phyloP scores from a whole-genome alignment of 164 flowering plant species.

The Houttuynia cordata region DNA sequence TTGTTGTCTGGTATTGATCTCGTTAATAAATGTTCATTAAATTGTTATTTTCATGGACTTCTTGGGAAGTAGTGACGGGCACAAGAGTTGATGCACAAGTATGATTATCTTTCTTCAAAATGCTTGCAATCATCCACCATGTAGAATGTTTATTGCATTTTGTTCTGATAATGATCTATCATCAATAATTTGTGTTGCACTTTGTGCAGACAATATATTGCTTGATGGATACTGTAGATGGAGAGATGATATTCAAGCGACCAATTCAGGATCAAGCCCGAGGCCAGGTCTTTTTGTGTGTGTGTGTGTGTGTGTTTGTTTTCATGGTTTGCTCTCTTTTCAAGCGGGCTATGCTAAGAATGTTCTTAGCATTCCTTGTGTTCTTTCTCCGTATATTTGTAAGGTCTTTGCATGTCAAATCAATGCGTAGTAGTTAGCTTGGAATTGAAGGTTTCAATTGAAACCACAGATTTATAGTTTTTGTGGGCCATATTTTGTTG shows the following conservation, averaged over 20 bases:
- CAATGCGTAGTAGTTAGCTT: not conserved
- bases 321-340: not conserved
- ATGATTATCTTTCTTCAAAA: conserved; percentile 1
- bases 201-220: conserved; percentile 67
- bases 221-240: conserved; percentile 87
- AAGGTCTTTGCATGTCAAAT: not conserved
- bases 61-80: conserved; percentile 60
- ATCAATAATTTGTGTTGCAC: not conserved
- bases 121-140: not conserved
- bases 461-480: not conserved
- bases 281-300: conserved; percentile 63
- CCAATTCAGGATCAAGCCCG: conserved; percentile 95
- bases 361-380: not conserved
- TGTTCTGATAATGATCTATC: too few species aligned
- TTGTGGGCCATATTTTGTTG: not conserved
- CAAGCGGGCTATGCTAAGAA: not conserved
- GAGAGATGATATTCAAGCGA: conserved; percentile 91
- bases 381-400: not conserved
- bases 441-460: not conserved
- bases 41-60: conserved; percentile 10
- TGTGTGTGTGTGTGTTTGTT: too few species aligned
- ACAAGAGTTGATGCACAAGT: conserved; percentile 92
- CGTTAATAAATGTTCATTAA: not conserved
- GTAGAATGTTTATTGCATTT: conserved; percentile 1
- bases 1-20: conserved; percentile 5